Percentiles rank a stretch among this genome's conserved stretches.
phyloP scores from a whole-genome alignment of 2,329 filamentous ascomycete genomes.

The Colletotrichum gloeosporioides region DNA sequence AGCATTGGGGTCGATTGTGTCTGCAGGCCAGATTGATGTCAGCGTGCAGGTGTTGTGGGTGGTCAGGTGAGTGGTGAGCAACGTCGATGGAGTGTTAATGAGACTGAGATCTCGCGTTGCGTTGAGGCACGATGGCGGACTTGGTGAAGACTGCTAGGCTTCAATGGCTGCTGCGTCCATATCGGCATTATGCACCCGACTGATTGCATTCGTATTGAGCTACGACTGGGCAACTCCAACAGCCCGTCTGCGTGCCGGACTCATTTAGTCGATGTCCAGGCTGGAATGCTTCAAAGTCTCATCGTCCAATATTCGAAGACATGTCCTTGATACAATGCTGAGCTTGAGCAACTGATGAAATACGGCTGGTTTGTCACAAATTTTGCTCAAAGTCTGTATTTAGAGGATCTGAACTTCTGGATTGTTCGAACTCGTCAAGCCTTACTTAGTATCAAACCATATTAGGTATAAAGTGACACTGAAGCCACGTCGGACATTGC shows the following conservation, averaged over 20 bases:
- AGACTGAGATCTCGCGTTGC: background rate
- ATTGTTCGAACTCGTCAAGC: background rate
- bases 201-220: background rate
- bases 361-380: background rate
- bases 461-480: background rate
- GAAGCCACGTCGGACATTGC: background rate
- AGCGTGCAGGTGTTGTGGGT: background rate
- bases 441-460: background rate
- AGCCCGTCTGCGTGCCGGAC: accelerated
- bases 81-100: background rate
- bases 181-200: accelerated
- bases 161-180: background rate
- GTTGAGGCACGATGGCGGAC: background rate
- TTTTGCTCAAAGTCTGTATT: background rate
- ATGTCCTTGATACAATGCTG: accelerated
- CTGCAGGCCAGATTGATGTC: background rate
- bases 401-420: background rate
- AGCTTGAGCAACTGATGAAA: background rate
- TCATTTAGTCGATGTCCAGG: background rate
- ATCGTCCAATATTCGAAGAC: background rate
- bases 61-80: background rate
- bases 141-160: accelerated
- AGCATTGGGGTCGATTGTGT: background rate
- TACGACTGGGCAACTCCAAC: background rate
- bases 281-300: background rate